phyloP scores from a whole-genome alignment of 306 rosid genomes.

The Quercus rubra region DNA sequence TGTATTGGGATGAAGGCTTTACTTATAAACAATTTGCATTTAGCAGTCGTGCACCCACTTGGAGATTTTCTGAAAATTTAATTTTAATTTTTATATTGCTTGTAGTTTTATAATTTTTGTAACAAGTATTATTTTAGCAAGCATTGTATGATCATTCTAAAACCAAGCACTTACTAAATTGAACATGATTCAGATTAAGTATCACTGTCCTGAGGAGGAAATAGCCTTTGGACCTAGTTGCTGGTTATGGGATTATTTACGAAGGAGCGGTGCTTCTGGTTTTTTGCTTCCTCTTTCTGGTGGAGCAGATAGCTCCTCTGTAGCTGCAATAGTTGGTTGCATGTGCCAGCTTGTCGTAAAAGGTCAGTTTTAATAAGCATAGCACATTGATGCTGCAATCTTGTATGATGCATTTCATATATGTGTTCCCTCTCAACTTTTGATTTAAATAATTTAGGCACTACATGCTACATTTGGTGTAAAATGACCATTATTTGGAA shows the following conservation, averaged over 20 bases:
- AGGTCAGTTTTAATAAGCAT: constrained; percentile 43
- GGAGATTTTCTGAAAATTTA: background rate
- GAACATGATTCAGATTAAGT: constrained; percentile 59
- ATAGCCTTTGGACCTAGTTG: constrained; percentile 97
- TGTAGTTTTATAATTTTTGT: background rate
- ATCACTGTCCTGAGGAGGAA: constrained; percentile 93
- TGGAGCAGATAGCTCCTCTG: constrained; percentile 98
- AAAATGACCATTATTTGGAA: constrained; percentile 6
- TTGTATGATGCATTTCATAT: constrained; percentile 16
- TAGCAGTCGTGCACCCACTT: constrained; percentile 2
- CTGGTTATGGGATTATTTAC: constrained; percentile 97
- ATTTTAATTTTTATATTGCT: constrained; percentile 3
- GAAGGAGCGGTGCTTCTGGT: constrained; percentile 99
- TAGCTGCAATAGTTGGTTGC: constrained; percentile 96
- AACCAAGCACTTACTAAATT: constrained; percentile 1
- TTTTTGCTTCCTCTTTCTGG: constrained; percentile 98
- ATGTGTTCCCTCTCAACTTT: constrained; percentile 18
- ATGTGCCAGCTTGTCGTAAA: constrained; percentile 95
- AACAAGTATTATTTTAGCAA: background rate
- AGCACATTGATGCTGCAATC: background rate
- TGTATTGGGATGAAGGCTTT: constrained; percentile 15
- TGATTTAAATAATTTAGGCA: background rate
- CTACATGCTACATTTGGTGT: background rate
- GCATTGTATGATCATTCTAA: background rate
- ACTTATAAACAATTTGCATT: background rate